Percentiles rank a stretch among this genome's conserved stretches.
Evolutionary conservation across 23 red algal genomes (phyloP).

Genomic region (Gracilaria domingensis): DNA sequence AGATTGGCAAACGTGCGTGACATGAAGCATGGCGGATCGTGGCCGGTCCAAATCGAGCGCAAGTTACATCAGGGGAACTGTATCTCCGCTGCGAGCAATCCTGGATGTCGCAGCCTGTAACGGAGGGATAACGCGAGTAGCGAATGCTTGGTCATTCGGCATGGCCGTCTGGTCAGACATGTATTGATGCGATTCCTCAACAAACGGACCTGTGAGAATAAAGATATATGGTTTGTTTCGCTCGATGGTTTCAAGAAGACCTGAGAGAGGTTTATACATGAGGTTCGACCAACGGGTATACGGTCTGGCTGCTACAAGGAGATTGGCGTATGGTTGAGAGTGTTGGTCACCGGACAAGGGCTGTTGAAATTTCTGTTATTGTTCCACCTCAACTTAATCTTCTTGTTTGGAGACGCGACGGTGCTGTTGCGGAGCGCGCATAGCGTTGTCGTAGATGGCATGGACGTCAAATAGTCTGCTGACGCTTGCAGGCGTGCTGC

Average conservation of each 20-base stretch:
- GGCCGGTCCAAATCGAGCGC: too few species aligned
- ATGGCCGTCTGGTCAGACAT: slow-evolving; percentile 1
- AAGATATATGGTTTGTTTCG: slow-evolving; percentile 33
- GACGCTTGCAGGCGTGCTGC: too few species aligned
- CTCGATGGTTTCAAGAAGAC: slow-evolving; percentile 23
- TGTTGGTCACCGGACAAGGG: too few species aligned
- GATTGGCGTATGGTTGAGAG: slow-evolving; percentile 9
- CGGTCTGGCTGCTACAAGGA: slow-evolving; percentile 52
- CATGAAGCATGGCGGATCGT: too few species aligned
- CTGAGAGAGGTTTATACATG: slow-evolving; percentile 55
- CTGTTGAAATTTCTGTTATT: not conserved
- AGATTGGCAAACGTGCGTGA: too few species aligned
- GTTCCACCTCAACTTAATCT: not conserved
- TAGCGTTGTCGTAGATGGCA: slow-evolving; percentile 70
- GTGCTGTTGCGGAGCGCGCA: not conserved
- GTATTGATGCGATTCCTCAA: slow-evolving; percentile 33
- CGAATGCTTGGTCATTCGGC: slow-evolving; percentile 41
- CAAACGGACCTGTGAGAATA: slow-evolving; percentile 55
- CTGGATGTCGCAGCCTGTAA: too few species aligned
- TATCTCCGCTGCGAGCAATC: too few species aligned
- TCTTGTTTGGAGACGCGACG: not conserved
- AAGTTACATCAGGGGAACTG: too few species aligned
- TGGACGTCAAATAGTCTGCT: slow-evolving; percentile 56
- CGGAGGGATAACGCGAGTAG: slow-evolving; percentile 9
- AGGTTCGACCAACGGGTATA: slow-evolving; percentile 35